Percentiles rank a stretch among this genome's conserved stretches.
Conservation (phyloP, 2,329 filamentous ascomycete species). For the Sclerotinia subarctica region DNA sequence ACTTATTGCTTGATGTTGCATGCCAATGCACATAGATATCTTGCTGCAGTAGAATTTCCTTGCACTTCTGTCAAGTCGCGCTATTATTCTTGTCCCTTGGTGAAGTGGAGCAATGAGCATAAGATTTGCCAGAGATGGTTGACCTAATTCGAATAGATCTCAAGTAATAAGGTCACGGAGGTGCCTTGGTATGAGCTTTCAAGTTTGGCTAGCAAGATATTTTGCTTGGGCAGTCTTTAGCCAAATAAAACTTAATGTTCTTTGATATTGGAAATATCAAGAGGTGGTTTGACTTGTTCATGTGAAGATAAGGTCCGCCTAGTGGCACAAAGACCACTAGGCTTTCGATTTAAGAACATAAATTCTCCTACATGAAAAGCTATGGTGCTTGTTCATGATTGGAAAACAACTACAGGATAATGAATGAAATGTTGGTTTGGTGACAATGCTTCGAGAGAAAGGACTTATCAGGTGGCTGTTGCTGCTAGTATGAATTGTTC, state of each 20-base stretch:
- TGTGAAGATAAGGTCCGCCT: not conserved
- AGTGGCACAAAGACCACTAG: not conserved
- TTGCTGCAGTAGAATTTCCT: slow-evolving; percentile 99
- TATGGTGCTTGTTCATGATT: slow-evolving; percentile 96
- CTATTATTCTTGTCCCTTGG: slow-evolving; percentile 92
- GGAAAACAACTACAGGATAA: slow-evolving; percentile 76
- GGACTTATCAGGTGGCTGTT: accelerated
- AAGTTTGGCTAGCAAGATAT: not conserved
- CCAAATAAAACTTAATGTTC: not conserved
- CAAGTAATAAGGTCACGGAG: slow-evolving; percentile 81
- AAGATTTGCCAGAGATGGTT: slow-evolving; percentile 81
- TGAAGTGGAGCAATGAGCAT: slow-evolving; percentile 98
- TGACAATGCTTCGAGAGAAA: not conserved
- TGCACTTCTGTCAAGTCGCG: slow-evolving; percentile 96
- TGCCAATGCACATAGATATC: slow-evolving; percentile 96
- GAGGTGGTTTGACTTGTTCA: not conserved
- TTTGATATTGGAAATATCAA: not conserved
- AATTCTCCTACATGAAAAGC: slow-evolving; percentile 38
- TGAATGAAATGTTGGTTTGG: slow-evolving; percentile 51
- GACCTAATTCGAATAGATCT: slow-evolving; percentile 71
- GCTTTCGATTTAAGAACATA: not conserved
- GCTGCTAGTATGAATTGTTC: not conserved
- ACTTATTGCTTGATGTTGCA: slow-evolving; percentile 91
- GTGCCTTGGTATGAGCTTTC: not conserved
- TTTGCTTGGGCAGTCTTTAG: too few species aligned